Base-by-base conservation (phyloP, 305 asterid species). In the Fraxinus dipetala region DNA sequence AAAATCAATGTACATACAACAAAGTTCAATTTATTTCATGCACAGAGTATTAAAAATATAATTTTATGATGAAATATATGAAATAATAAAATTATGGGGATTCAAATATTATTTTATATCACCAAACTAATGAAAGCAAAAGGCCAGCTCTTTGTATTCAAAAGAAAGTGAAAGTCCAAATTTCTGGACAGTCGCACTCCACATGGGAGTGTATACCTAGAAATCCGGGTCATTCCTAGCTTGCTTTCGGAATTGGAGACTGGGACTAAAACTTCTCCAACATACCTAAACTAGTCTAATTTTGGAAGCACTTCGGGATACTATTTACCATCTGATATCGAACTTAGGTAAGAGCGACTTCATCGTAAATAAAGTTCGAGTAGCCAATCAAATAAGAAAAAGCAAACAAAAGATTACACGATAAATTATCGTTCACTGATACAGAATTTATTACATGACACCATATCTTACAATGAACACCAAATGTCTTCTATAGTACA, bases 401-500 rank as follows among this genome's bases (percentile, higher is more conserved):
- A 28, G 5, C 26, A 59, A 20, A 20, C 63, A 59, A 59, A 59
- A 7, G 30, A 59, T 59, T 6, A 59, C 74, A 28, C n/a, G 28
- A 10, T 10, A 30, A 13, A 67, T 67, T 67, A 3, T 13, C 5
- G 28, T 13, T 28, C 74, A 63, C 13, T 65, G 73, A 26, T 13
- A 26, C 73, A 28, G 0, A 70, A 70, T 70, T 30, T 70, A 31
- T 30, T 31, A 70, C 24, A 16, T 5, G 75, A 67, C 75, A 30
- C 22, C 20, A 67, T 70, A 79, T 73, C 79, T 63, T 79, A 51
- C 73, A 83, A 63, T 72, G 75, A 32, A 32, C 77, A 81, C 22
- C 76, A 79, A 78, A 38, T 13, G 59, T 63, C 75, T 77, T 40
- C 40, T 30, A 6, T 56, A 73, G 75, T 78, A 73, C 90, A 78